Evolutionary conservation across 148 eudicot genomes (phyloP), one percentile per base, ranked within the genome.

Genomic region (Fallopia convolvulus): DNA sequence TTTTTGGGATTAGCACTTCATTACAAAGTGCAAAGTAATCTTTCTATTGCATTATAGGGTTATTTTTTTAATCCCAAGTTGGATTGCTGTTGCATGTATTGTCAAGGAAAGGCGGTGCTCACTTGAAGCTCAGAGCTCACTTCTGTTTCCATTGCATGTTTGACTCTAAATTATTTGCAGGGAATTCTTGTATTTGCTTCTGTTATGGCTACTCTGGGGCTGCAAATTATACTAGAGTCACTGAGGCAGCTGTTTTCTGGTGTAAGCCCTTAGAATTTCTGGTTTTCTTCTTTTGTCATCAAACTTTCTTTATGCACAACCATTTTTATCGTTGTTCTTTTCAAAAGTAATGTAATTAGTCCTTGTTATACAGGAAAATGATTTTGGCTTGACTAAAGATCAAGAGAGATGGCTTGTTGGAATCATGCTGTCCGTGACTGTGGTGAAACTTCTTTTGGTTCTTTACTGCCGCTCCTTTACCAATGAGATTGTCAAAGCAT

Each of bases 141-240:
- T 10, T 23, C 4, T 17, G 0, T 58, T 21, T 58, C 33, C 4
- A 6, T n/a, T 58, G 6, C 33, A 0, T 58, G 10, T 44, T 39
- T 61, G 32, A 30, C 50, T 20, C 1, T 53, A 20, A 58, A 11
- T 76, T 10, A 8, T 77, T 3, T 79, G 83, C 81, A 88, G 88
- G 99, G 99, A 65, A 95, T 94, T 40, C 91, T 95, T 78, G 95
- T 95, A 68, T 92, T 95, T 86, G 99, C 99, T 76, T 93, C 99
- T 68, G 91, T 95, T 58, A 92, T 92, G 97, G 97, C 99, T 76
- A 95, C 99, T 20, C 83, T 95, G 12, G 99, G 99, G 39, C 80
- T 90, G 83, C 91, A 86, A 82, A 87, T 92, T 63, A 84, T 90
- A 26, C 78, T 90, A 86, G 93, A 91, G 84, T 91, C 96, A 30